A percentile compares a stretch with the other conserved stretches of the same genome.
Evolutionary conservation across 2,329 filamentous ascomycete species (phyloP).

Genomic region (Colletotrichum sansevieriae): DNA sequence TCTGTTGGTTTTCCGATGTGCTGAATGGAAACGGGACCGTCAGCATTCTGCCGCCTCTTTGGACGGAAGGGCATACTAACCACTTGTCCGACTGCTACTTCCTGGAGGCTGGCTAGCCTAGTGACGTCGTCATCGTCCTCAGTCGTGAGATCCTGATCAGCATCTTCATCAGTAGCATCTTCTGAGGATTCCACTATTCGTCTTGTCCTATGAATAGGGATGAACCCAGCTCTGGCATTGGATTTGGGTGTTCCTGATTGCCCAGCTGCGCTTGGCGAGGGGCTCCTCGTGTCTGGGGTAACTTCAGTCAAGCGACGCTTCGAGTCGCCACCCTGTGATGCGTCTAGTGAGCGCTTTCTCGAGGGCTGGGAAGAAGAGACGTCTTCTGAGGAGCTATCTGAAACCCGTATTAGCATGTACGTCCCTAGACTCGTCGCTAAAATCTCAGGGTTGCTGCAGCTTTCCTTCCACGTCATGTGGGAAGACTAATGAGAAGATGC

Average conservation of each 20-base stretch:
- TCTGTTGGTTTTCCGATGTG: not conserved
- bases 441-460: no score
- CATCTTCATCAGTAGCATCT: constrained; percentile 38
- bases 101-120: no score
- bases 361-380: not conserved
- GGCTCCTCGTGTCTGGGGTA: not conserved
- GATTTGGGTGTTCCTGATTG: not conserved
- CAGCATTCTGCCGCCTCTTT: not conserved
- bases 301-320: constrained; percentile 21
- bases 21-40: not conserved
- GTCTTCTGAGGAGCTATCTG: no score
- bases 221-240: not conserved
- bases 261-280: not conserved
- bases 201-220: not conserved
- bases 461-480: no score
- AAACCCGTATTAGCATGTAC: no score
- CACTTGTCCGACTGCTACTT: no score
- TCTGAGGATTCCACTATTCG: not conserved
- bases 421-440: no score
- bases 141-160: constrained; percentile 12
- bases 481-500: not conserved
- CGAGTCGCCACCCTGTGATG: not conserved
- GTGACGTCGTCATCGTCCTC: constrained; percentile 23
- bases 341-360: constrained; percentile 21
- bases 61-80: no score